These are phyloP conservation scores for Moesziomyces sp. DNA, from an alignment of 1,284 basidiomycete species.

Conservation along the genomic window DNA sequence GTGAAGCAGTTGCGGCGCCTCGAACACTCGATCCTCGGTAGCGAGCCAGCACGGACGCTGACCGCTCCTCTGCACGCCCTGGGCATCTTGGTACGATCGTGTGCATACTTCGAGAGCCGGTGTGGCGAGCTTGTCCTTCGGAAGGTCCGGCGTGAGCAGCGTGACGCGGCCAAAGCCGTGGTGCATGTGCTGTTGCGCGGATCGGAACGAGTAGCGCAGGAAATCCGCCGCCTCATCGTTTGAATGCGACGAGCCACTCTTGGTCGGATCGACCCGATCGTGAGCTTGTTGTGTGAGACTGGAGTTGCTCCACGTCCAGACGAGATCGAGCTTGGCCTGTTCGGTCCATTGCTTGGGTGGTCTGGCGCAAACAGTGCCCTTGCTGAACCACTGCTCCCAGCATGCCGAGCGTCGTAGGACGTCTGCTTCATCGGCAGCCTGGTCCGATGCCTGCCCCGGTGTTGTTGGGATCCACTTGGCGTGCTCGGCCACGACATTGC, in stretches of 20 bases:
- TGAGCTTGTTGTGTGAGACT: neutral
- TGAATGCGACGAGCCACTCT: too few species aligned
- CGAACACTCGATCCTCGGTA: constrained; percentile 8
- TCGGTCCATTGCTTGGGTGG: constrained; percentile 9
- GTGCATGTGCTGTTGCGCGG: constrained; percentile 26
- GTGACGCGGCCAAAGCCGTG: constrained; percentile 28
- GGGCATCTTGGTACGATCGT: constrained; percentile 12
- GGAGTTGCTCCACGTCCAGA: constrained; percentile 30
- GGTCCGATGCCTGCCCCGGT: neutral
- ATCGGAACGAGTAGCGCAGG: constrained; percentile 36
- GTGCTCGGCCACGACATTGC: constrained; percentile 3
- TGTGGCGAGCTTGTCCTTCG: neutral
- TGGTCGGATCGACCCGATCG: neutral
- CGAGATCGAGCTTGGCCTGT: constrained; percentile 19
- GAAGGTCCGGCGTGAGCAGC: constrained; percentile 31
- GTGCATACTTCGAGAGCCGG: constrained; percentile 5
- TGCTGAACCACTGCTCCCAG: constrained; percentile 29
- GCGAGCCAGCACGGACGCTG: constrained; percentile 35
- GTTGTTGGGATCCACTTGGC: neutral
- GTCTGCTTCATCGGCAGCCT: neutral
- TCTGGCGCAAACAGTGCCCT: constrained; percentile 12
- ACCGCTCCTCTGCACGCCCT: neutral
- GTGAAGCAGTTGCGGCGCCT: constrained; percentile 18
- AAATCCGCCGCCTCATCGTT: constrained; percentile 12
- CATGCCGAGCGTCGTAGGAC: constrained; percentile 6